A percentile compares a stretch with the other conserved stretches of the same genome.
phyloP scores from a whole-genome alignment of 176 grass and related monocot species.

The Rhynchospora tenuis region DNA sequence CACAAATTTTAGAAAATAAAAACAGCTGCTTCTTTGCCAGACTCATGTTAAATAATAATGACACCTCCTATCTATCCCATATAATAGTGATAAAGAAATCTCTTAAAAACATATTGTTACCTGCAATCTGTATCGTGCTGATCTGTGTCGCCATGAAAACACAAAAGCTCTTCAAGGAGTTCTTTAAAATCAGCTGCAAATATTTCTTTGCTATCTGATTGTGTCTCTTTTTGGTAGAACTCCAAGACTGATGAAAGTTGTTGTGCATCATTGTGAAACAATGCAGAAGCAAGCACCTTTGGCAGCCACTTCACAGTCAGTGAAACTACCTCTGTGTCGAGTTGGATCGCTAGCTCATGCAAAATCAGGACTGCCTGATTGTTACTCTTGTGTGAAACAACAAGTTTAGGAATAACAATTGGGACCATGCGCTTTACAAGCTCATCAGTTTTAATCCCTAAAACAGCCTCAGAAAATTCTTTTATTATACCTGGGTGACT shows the following conservation, averaged over 20 bases:
- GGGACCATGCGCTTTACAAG: slow-evolving; percentile 76
- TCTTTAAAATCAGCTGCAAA: slow-evolving; percentile 78
- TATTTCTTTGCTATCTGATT: slow-evolving; percentile 83
- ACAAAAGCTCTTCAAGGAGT: slow-evolving; percentile 90
- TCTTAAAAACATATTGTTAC: slow-evolving; percentile 9
- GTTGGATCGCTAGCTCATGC: slow-evolving; percentile 59
- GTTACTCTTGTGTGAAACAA: slow-evolving; percentile 60
- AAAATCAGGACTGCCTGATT: slow-evolving; percentile 55
- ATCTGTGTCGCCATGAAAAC: slow-evolving; percentile 75
- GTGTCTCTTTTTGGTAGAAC: slow-evolving; percentile 74
- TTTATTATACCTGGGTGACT: slow-evolving; percentile 50
- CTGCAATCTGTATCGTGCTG: slow-evolving; percentile 54
- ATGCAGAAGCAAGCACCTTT: slow-evolving; percentile 73
- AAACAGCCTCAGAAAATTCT: slow-evolving; percentile 69
- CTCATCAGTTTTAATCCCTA: slow-evolving; percentile 68
- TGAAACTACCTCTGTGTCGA: slow-evolving; percentile 48
- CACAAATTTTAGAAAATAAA: not conserved
- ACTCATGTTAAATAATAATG: not conserved
- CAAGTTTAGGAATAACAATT: slow-evolving; percentile 84
- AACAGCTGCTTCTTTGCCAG: not conserved
- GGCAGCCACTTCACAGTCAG: slow-evolving; percentile 63
- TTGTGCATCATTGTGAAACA: slow-evolving; percentile 64
- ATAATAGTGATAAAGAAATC: not conserved
- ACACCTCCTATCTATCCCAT: not conserved
- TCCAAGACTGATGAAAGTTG: slow-evolving; percentile 72